A percentile compares a stretch with the other conserved stretches of the same genome.
Conservation (phyloP, 371 early-diverging fungal genomes). For the Rhizopus arrhizus region DNA sequence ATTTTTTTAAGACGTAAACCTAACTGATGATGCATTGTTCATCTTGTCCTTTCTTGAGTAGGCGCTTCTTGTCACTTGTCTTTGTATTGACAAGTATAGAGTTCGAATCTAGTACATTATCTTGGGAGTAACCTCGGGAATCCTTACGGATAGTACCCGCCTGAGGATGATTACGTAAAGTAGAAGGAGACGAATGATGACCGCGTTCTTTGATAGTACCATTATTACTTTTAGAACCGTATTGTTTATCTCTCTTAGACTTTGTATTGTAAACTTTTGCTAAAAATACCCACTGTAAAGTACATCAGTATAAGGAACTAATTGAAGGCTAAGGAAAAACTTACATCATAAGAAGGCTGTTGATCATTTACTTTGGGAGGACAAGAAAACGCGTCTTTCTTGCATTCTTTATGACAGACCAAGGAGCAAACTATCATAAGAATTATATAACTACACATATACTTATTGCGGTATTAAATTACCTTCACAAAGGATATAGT, state of each 20-base stretch:
- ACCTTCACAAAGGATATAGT: conserved; percentile 47
- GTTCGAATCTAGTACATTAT: conserved; percentile 15
- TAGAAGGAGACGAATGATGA: conserved; percentile 2
- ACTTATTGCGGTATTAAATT: conserved; percentile 4
- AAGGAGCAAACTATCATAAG: conserved; percentile 37
- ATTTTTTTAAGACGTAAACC: conserved; percentile 2
- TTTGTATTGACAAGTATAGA: not conserved
- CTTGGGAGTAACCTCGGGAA: conserved; percentile 39
- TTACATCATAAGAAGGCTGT: conserved; percentile 53
- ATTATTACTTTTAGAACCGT: conserved; percentile 9
- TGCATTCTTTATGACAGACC: conserved; percentile 47
- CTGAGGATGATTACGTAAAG: conserved; percentile 33
- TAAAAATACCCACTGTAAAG: conserved; percentile 28
- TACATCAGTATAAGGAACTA: not conserved
- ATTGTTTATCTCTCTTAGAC: conserved; percentile 4
- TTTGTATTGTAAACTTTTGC: conserved; percentile 27
- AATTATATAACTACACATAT: not conserved
- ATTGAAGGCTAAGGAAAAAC: not conserved
- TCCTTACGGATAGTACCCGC: conserved; percentile 39
- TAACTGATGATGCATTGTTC: conserved; percentile 11
- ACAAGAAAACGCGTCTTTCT: conserved; percentile 45
- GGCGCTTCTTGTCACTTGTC: not conserved
- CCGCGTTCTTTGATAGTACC: conserved; percentile 13
- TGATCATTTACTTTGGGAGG: conserved; percentile 54
- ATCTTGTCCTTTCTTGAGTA: conserved; percentile 13